phyloP scores from a whole-genome alignment of 108 stramenopile species.

The Bacterosira constricta region DNA sequence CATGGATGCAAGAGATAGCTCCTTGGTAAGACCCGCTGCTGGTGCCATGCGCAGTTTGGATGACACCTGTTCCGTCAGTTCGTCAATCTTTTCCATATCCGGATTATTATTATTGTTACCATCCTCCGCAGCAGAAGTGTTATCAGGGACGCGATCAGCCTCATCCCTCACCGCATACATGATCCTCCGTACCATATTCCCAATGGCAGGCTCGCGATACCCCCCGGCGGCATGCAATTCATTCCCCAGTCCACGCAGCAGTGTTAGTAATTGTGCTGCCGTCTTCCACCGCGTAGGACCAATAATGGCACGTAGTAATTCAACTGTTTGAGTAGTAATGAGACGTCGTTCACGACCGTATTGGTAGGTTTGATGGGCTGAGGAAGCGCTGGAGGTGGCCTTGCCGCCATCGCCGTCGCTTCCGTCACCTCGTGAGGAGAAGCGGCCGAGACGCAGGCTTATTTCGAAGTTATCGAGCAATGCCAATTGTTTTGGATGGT shows the following conservation, averaged over 20 bases:
- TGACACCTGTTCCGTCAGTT: constrained; percentile 29
- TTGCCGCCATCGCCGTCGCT: neutral
- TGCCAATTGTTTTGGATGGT: constrained; percentile 66
- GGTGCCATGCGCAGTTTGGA: constrained; percentile 12
- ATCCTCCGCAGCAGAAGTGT: constrained; percentile 7
- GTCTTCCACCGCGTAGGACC: constrained; percentile 86
- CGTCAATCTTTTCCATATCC: constrained; percentile 43
- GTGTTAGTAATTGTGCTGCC: constrained; percentile 66
- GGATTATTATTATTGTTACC: neutral
- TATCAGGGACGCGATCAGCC: constrained; percentile 47
- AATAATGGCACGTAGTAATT: constrained; percentile 74
- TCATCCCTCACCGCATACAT: constrained; percentile 85
- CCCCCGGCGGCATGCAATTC: constrained; percentile 80
- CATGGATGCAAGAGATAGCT: constrained; percentile 77
- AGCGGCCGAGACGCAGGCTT: constrained; percentile 75
- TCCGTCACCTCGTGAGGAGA: constrained; percentile 28
- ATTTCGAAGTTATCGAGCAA: constrained; percentile 77
- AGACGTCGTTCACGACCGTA: constrained; percentile 59
- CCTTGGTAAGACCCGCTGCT: constrained; percentile 23
- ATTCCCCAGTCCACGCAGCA: constrained; percentile 76
- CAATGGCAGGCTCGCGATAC: constrained; percentile 84
- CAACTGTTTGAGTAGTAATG: constrained; percentile 72
- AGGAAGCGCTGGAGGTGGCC: constrained; percentile 9
- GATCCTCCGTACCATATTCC: constrained; percentile 78
- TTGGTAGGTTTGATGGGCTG: constrained; percentile 15